Evolutionary conservation across 148 eudicot species (phyloP), one percentile per base, ranked within the genome.

Genomic region (Fagopyrum tataricum): DNA sequence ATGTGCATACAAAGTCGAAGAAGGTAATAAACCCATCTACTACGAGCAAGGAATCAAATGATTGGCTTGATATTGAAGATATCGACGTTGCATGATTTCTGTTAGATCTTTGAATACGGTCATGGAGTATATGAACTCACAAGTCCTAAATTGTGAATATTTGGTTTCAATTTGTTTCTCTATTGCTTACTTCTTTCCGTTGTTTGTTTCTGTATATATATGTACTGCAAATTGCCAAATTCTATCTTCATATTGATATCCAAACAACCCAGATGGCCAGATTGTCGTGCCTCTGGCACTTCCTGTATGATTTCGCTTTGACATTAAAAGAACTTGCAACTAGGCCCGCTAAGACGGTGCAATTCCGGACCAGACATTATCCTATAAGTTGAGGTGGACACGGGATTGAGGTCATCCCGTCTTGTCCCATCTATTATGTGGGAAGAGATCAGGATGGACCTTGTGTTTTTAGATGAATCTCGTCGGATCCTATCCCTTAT

Each of bases 21-120:
- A 85, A 84, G 75, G 77, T 58, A 7, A 78, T 79, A 39, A 49
- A 79, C 17, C 78, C 73, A n/a, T 70, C 73, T 9, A 44, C 18
- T 72, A 80, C 14, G 88, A 83, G 74, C 9, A 87, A 87, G 76
- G 91, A 86, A 71, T 82, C 89, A 12, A 87, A 74, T 55, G 87
- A 79, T 75, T 88, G 87, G 89, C 87, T 86, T 71, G 89, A 84
- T 77, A 64, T 86, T 68, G 87, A 88, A 51, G 87, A 86, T 64
- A 78, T 84, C 71, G 89, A 82, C 73, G 82, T 80, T 75, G 84
- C 85, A 76, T 88, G 73, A 76, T 73, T 51, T 73, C 40, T 11
- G 68, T 71, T 6, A 12, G 4, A 48, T 21, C 48, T 40, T 40
- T 9, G 21, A 39, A 13, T 5, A 18, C 4, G 7, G 62, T 18